Conservation (phyloP, 2,329 filamentous ascomycete species). For the Paracorniculantispora psalliotae region DNA sequence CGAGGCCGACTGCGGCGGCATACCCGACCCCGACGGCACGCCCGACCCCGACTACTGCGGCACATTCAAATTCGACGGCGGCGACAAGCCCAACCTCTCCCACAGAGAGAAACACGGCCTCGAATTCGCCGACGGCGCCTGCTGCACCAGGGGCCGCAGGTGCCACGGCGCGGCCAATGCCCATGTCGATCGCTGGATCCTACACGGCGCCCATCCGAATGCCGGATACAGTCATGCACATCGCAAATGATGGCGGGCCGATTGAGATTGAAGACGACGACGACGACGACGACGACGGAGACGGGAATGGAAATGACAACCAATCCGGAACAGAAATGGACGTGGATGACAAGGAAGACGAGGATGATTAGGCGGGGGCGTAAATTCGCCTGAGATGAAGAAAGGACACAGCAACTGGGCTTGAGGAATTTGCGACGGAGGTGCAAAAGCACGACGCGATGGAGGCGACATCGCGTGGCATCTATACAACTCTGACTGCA, state of each 20-base stretch:
- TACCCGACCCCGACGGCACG: neutral
- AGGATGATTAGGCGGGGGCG: neutral
- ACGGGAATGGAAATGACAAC: neutral
- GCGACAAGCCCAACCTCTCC: no score
- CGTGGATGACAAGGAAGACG: neutral
- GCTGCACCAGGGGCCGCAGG: neutral
- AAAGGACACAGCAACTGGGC: neutral
- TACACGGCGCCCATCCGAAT: neutral
- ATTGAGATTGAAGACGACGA: neutral
- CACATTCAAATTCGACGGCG: no score
- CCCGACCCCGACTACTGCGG: no score
- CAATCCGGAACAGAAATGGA: neutral
- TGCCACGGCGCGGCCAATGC: neutral
- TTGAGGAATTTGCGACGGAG: neutral
- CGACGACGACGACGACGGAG: neutral
- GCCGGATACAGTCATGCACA: neutral
- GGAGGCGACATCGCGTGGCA: neutral
- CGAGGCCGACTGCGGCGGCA: neutral
- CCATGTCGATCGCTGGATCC: slow-evolving; percentile 10
- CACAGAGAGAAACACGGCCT: no score
- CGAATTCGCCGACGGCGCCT: no score
- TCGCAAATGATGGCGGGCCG: neutral
- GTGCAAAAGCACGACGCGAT: neutral
- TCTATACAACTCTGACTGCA: neutral
- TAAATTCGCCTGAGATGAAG: no score